phyloP scores from a whole-genome alignment of 805 yeast species.

The Pichia insulana region DNA sequence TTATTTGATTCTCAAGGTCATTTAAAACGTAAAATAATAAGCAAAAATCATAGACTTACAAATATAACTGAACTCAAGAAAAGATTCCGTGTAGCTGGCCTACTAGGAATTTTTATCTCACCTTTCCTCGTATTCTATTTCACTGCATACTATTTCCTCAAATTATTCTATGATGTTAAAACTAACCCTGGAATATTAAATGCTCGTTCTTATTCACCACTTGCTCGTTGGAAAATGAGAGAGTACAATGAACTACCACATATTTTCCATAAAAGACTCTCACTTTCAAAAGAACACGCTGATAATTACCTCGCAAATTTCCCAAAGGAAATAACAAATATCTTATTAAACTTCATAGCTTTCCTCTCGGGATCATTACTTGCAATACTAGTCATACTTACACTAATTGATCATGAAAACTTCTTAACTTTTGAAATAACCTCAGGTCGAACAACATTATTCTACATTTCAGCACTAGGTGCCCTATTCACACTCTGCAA shows the following conservation, averaged over 20 bases:
- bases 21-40: constrained; percentile 59
- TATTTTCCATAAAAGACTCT: constrained; percentile 71
- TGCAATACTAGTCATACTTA: constrained; percentile 72
- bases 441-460: constrained; percentile 69
- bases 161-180: constrained; percentile 88
- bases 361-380: constrained; percentile 84
- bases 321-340: constrained; percentile 66
- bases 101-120: constrained; percentile 70
- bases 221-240: constrained; percentile 90
- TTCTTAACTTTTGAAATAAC: constrained; percentile 85
- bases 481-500: constrained; percentile 80
- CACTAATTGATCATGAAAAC: constrained; percentile 80
- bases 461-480: constrained; percentile 84
- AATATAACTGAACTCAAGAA: constrained; percentile 63
- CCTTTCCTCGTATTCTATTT: constrained; percentile 84
- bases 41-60: constrained; percentile 57
- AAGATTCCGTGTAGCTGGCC: constrained; percentile 80
- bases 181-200: constrained; percentile 79
- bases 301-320: constrained; percentile 81
- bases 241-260: constrained; percentile 93
- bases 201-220: constrained; percentile 83
- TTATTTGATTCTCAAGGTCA: constrained; percentile 81
- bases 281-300: constrained; percentile 71
- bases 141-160: constrained; percentile 72
- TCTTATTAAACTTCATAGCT: constrained; percentile 49